Evolutionary conservation across 2,329 filamentous ascomycete genomes (phyloP).

Genomic region (Pseudonectria foliicola): DNA sequence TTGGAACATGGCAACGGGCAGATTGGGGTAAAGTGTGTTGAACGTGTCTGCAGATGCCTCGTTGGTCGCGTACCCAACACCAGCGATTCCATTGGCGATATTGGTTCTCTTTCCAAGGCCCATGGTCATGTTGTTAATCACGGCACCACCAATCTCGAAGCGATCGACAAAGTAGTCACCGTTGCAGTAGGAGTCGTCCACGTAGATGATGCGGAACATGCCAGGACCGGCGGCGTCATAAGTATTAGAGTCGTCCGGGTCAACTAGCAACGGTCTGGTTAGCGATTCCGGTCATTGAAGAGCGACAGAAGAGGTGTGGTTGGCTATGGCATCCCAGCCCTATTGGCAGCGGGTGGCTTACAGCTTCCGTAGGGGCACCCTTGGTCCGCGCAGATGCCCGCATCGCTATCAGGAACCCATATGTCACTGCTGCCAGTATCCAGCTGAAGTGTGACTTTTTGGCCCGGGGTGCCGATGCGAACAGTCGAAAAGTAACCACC

Average conservation of each 20-base stretch:
- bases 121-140: conserved; percentile 50
- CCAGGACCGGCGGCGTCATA: conserved; percentile 35
- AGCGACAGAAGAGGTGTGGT: background rate
- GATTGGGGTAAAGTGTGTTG: conserved; percentile 41
- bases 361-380: conserved; percentile 41
- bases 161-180: conserved; percentile 54
- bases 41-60: conserved; percentile 35
- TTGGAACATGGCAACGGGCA: conserved; percentile 58
- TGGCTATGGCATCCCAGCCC: too few species aligned
- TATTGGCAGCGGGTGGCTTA: conserved; percentile 24
- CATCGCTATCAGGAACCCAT: conserved; percentile 44
- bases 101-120: conserved; percentile 48
- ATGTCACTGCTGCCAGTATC: conserved; percentile 61
- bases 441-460: conserved; percentile 50
- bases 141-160: conserved; percentile 46
- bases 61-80: conserved; percentile 52
- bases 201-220: conserved; percentile 53
- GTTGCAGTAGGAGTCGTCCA: conserved; percentile 48
- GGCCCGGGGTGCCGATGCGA: conserved; percentile 49
- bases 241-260: conserved; percentile 37
- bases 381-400: conserved; percentile 32
- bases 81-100: conserved; percentile 51
- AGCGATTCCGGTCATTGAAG: conserved; percentile 8
- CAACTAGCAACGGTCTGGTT: conserved; percentile 32
- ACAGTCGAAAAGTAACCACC: conserved; percentile 52